Conservation (phyloP, 192 early-diverging fungal species). For the Coemansia sp. region DNA sequence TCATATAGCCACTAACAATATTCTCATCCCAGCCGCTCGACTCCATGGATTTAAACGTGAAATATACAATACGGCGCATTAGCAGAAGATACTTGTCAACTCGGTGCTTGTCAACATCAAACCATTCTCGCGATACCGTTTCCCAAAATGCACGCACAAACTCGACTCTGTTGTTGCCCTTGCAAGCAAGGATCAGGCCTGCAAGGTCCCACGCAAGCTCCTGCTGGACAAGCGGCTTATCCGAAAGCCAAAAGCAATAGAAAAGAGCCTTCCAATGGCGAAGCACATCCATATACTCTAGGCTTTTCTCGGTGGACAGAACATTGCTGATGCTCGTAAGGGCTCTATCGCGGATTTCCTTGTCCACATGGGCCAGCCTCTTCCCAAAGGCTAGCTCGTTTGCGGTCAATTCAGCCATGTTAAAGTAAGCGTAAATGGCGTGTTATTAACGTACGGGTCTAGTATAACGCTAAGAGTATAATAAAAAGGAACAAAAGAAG, state of each 20-base stretch:
- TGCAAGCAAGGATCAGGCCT: constrained; percentile 37
- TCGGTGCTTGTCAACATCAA: constrained; percentile 50
- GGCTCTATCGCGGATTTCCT: constrained; percentile 46
- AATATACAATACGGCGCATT: constrained; percentile 44
- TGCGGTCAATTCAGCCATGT: constrained; percentile 38
- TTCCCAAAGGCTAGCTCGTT: constrained; percentile 45
- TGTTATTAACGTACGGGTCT: not conserved
- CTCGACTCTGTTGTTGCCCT: constrained; percentile 24
- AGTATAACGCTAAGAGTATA: not conserved
- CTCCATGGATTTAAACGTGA: constrained; percentile 34
- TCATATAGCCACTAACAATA: constrained; percentile 25
- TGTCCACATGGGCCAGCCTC: constrained; percentile 49
- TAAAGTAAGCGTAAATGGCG: not conserved
- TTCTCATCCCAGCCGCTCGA: constrained; percentile 39
- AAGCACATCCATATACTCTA: constrained; percentile 66
- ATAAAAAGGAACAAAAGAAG: not conserved
- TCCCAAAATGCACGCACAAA: constrained; percentile 56
- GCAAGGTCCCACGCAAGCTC: constrained; percentile 81
- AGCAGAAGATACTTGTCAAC: constrained; percentile 54
- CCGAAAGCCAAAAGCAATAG: constrained; percentile 97
- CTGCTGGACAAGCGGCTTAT: constrained; percentile 91
- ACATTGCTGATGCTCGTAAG: constrained; percentile 20
- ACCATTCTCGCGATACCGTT: constrained; percentile 53
- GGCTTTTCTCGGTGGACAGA: constrained; percentile 29
- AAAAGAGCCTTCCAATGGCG: constrained; percentile 94